Percentiles rank a stretch among this genome's conserved stretches.
These are phyloP conservation scores for Raphidocelis subcapitata DNA, from an alignment of 139 green algal genomes.

Conservation along the genomic window DNA sequence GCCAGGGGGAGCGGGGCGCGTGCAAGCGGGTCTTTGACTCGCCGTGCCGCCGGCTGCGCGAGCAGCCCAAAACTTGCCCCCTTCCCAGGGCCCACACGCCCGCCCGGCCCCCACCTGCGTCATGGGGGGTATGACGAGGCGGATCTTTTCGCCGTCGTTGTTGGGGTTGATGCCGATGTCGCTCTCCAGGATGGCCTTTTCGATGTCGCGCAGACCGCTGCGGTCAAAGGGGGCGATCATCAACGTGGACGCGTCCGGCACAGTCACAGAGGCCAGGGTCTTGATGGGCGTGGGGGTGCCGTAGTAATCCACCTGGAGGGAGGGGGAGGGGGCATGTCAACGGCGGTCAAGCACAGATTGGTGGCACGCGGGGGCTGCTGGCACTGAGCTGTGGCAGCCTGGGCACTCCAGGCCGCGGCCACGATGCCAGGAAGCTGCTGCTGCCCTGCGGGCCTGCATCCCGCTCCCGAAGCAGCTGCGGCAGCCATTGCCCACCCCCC, in stretches of 20 bases:
- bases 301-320: constrained; percentile 89
- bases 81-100: no score
- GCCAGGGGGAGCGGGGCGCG: not conserved
- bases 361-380: not conserved
- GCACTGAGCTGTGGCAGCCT: not conserved
- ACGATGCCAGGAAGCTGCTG: no score
- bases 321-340: not conserved
- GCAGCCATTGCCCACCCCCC: not conserved
- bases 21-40: no score
- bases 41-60: no score
- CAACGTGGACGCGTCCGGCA: constrained; percentile 83
- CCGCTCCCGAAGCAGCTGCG: no score
- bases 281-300: constrained; percentile 82
- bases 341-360: not conserved
- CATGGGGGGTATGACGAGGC: constrained; percentile 87
- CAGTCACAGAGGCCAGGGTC: constrained; percentile 78
- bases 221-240: constrained; percentile 93
- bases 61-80: no score
- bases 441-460: no score
- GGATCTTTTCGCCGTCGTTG: constrained; percentile 95
- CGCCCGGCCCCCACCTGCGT: constrained; percentile 63
- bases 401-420: no score
- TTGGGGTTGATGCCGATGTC: constrained; percentile 93
- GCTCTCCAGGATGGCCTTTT: constrained; percentile 63
- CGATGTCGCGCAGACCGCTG: constrained; percentile 68